Conservation (phyloP, 139 green algal genomes). For the Pseudopediastrum boryanum region DNA sequence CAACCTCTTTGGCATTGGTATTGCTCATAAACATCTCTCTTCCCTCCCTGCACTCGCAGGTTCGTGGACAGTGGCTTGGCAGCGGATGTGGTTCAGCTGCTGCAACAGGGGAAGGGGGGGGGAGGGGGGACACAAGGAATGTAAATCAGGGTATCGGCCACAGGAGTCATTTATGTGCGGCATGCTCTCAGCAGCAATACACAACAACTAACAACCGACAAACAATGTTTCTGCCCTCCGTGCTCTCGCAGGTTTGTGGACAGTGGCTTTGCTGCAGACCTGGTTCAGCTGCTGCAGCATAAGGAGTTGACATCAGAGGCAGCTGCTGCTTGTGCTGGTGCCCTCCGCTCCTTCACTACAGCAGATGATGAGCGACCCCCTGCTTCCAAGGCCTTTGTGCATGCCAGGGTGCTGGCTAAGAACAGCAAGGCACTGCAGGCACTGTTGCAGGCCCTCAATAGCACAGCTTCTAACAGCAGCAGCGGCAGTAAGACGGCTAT, state of each 20-base stretch:
- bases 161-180: no score
- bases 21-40: no score
- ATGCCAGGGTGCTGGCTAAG: slow-evolving; percentile 48
- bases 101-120: background rate
- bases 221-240: no score
- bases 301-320: background rate
- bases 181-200: no score
- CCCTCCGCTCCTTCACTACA: slow-evolving; percentile 53
- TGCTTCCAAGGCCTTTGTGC: slow-evolving; percentile 55
- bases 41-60: no score
- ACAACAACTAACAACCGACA: no score
- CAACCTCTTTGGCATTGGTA: no score
- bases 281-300: slow-evolving; percentile 15
- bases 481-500: slow-evolving; percentile 18
- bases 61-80: slow-evolving; percentile 31
- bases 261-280: slow-evolving; percentile 19
- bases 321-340: slow-evolving; percentile 38
- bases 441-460: slow-evolving; percentile 38
- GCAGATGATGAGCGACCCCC: slow-evolving; percentile 64
- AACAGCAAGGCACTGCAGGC: slow-evolving; percentile 31
- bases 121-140: no score
- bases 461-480: no score
- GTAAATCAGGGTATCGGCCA: no score
- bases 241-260: slow-evolving; percentile 36
- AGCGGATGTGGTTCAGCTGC: slow-evolving; percentile 20